A percentile compares a stretch with the other conserved stretches of the same genome.
Conservation (phyloP, 116 monocot genomes). For the Phalaenopsis hybrid region DNA sequence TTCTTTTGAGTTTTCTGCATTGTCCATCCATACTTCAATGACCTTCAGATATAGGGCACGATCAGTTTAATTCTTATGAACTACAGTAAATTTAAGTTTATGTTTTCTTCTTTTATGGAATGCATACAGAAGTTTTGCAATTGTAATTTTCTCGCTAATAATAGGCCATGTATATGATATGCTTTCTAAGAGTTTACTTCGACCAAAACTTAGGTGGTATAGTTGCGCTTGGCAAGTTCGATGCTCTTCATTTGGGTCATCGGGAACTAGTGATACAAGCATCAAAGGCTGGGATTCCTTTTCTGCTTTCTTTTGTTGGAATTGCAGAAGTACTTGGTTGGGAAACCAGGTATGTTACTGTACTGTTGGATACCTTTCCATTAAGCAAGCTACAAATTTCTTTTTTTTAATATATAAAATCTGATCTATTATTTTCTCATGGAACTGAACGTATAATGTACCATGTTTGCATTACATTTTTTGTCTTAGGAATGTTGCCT, state of each 20-base stretch:
- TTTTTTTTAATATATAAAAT: neutral
- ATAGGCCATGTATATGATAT: too few species aligned
- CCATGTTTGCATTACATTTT: neutral
- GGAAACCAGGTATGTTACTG: conserved; percentile 45
- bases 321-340: conserved; percentile 94
- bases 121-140: too few species aligned
- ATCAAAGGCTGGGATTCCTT: conserved; percentile 73
- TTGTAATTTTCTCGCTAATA: too few species aligned
- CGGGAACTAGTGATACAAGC: conserved; percentile 86
- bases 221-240: conserved; percentile 97
- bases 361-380: neutral
- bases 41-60: too few species aligned
- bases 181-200: neutral
- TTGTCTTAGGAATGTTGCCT: neutral
- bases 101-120: too few species aligned
- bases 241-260: conserved; percentile 91
- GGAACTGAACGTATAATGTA: too few species aligned
- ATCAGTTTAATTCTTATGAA: too few species aligned
- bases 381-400: neutral
- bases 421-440: neutral
- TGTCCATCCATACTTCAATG: too few species aligned
- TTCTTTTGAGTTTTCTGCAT: too few species aligned
- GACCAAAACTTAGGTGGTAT: conserved; percentile 57
- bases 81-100: too few species aligned
- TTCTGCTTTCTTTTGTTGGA: conserved; percentile 88